Evolutionary conservation across 78 protist species (phyloP).

Genomic region (Chrysochromulina parva): DNA sequence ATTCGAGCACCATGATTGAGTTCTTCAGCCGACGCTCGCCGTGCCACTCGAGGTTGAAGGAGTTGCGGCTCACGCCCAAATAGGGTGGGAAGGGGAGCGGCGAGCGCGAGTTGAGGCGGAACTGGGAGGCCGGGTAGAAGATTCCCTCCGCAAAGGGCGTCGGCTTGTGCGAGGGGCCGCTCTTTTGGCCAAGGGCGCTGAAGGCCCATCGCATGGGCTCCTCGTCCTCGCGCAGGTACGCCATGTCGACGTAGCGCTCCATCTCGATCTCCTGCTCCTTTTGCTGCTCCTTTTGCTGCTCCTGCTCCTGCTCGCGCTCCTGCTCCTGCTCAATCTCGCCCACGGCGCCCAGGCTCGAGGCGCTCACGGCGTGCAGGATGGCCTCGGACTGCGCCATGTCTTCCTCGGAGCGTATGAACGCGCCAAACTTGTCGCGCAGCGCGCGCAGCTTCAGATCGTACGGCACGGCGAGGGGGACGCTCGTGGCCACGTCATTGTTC

Average conservation of each 20-base stretch:
- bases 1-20: constrained; percentile 52
- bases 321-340: not conserved
- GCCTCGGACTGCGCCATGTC: not conserved
- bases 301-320: constrained; percentile 47
- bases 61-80: constrained; percentile 31
- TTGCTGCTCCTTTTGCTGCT: constrained; percentile 49
- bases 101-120: not conserved
- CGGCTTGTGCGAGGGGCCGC: not conserved
- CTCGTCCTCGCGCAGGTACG: constrained; percentile 33
- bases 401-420: not conserved
- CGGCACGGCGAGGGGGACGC: not conserved
- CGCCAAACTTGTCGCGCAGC: not conserved
- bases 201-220: constrained; percentile 19
- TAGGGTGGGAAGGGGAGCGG: constrained; percentile 33
- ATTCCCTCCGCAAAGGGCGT: not conserved
- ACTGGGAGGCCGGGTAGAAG: constrained; percentile 32
- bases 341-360: too few species aligned
- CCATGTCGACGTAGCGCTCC: constrained; percentile 38
- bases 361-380: not conserved
- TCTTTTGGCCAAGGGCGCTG: not conserved
- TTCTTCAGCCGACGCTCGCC: constrained; percentile 68
- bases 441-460: not conserved
- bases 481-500: not conserved
- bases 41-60: constrained; percentile 50
- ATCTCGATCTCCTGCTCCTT: constrained; percentile 57